phyloP scores from a whole-genome alignment of 352 stramenopile species.

The Hyaloperonospora arabidopsidis region DNA sequence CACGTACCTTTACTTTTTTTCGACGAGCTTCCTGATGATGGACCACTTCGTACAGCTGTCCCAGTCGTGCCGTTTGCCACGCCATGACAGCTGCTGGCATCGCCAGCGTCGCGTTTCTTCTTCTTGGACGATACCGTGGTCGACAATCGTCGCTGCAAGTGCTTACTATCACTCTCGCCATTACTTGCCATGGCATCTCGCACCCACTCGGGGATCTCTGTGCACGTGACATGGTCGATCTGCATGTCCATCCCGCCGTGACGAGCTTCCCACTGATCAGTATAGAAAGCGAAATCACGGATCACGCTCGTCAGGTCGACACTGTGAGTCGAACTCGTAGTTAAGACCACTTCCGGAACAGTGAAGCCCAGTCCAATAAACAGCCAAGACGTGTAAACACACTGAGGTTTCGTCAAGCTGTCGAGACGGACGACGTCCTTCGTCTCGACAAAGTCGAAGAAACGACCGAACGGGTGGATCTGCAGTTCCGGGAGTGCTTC shows the following conservation, averaged over 20 bases:
- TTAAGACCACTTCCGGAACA: conserved; percentile 22
- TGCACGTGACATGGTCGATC: conserved; percentile 56
- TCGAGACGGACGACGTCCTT: conserved; percentile 12
- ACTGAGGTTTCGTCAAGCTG: conserved; percentile 11
- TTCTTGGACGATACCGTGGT: conserved; percentile 18
- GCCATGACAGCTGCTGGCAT: conserved; percentile 8
- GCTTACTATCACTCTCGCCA: conserved; percentile 21
- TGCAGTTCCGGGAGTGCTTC: conserved; percentile 52
- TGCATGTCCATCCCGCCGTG: conserved; percentile 77
- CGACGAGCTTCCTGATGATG: conserved; percentile 14
- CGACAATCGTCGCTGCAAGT: conserved; percentile 19
- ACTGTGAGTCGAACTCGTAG: conserved; percentile 20
- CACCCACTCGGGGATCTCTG: conserved; percentile 59
- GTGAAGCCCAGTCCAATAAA: conserved; percentile 73
- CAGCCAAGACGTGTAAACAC: conserved; percentile 50
- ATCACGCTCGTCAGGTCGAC: conserved; percentile 68
- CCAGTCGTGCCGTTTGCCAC: conserved; percentile 1
- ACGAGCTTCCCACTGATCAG: conserved; percentile 70
- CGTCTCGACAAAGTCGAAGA: conserved; percentile 52
- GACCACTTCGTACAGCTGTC: not conserved
- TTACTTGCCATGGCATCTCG: conserved; percentile 29
- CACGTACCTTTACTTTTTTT: conserved; percentile 43
- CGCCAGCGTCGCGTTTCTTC: conserved; percentile 24
- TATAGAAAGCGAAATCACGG: conserved; percentile 65
- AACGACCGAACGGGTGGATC: conserved; percentile 73